phyloP scores from a whole-genome alignment of 1,284 basidiomycete species.

The Schizophyllum amplum region DNA sequence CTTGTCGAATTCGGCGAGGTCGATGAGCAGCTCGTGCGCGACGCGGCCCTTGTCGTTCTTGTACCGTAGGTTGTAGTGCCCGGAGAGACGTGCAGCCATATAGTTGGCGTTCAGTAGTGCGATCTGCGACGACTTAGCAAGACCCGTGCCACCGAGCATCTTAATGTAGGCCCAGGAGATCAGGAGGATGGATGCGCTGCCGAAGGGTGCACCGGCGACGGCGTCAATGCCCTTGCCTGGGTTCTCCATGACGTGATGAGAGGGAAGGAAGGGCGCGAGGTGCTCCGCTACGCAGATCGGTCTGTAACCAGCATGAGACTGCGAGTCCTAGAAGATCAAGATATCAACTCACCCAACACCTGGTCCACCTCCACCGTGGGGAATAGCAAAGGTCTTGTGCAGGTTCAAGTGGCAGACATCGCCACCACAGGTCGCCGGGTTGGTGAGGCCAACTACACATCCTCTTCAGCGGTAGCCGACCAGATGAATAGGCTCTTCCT shows the following conservation, averaged over 20 bases:
- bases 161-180: conserved; percentile 99
- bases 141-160: conserved; percentile 91
- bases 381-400: conserved; percentile 88
- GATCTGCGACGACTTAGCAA: conserved; percentile 78
- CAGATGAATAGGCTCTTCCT: background rate
- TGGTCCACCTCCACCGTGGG: conserved; percentile 96
- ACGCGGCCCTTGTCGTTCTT: conserved; percentile 88
- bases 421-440: conserved; percentile 92
- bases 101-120: conserved; percentile 96
- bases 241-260: conserved; percentile 74
- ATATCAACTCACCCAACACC: conserved; percentile 65
- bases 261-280: conserved; percentile 90
- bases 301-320: conserved; percentile 28
- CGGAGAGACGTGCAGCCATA: conserved; percentile 83
- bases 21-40: conserved; percentile 93
- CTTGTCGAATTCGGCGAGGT: conserved; percentile 92
- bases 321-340: conserved; percentile 7
- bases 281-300: conserved; percentile 95
- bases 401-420: conserved; percentile 98
- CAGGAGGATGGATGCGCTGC: conserved; percentile 90
- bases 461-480: conserved; percentile 76
- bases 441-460: conserved; percentile 94
- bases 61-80: conserved; percentile 85
- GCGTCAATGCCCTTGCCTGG: conserved; percentile 76
- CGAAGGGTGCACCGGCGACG: conserved; percentile 88